These are phyloP conservation scores for Phaeosphaeria sp. DNA, from an alignment of 2,329 filamentous ascomycete species.

Conservation along the genomic window DNA sequence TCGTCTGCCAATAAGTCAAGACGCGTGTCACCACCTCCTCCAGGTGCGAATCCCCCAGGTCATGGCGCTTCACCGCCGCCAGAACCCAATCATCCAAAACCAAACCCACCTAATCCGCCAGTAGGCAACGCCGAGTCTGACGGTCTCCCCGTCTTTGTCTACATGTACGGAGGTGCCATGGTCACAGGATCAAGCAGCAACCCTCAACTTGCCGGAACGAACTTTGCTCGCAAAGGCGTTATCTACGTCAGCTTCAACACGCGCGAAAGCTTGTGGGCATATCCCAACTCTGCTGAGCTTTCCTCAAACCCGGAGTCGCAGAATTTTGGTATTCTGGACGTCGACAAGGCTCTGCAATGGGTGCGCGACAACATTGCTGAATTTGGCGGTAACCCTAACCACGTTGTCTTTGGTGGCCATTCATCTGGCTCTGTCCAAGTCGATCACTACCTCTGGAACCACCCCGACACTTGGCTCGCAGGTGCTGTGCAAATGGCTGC, in stretches of 20 bases:
- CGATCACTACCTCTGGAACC: conserved; percentile 35
- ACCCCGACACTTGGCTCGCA: conserved; percentile 26
- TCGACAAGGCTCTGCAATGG: conserved; percentile 48
- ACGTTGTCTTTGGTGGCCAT: conserved; percentile 53
- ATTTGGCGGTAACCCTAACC: conserved; percentile 52
- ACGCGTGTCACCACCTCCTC: neutral
- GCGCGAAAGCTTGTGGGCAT: conserved; percentile 48
- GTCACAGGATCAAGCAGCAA: conserved; percentile 52
- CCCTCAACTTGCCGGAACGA: conserved; percentile 51
- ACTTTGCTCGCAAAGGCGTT: conserved; percentile 37
- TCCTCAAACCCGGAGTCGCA: conserved; percentile 15
- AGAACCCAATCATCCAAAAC: neutral
- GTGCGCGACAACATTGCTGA: conserved; percentile 43
- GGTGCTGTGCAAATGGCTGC: conserved; percentile 34
- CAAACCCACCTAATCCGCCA: neutral
- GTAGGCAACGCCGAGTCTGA: neutral
- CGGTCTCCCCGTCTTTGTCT: conserved; percentile 47
- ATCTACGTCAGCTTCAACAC: conserved; percentile 37
- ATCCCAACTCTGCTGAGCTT: conserved; percentile 51
- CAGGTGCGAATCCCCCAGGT: neutral
- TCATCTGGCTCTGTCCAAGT: conserved; percentile 35
- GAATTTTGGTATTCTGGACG: conserved; percentile 48
- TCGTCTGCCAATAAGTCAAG: conserved; percentile 5
- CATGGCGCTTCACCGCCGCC: neutral
- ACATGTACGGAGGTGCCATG: conserved; percentile 55